Evolutionary conservation across 148 eudicot genomes (phyloP).

Genomic region (Suaeda aralocaspica): DNA sequence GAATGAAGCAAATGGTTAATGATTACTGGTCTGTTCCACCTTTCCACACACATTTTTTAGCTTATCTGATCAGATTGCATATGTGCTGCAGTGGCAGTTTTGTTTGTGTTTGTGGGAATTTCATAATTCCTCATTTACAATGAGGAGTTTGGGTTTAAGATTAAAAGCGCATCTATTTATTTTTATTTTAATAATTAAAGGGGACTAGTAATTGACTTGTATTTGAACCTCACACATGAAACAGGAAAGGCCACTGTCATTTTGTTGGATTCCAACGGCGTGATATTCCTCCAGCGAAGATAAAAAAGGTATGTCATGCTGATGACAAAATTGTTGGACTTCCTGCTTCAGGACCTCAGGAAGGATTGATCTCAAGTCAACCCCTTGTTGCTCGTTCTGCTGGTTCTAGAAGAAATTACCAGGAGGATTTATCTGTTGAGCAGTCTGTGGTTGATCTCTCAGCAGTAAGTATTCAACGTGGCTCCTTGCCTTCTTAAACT

Average conservation of each 20-base stretch:
- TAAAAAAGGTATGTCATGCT: slow-evolving; percentile 28
- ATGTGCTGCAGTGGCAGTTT: background rate
- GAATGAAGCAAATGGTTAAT: slow-evolving; percentile 76
- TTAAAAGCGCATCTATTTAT: too few species aligned
- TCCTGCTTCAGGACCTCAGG: slow-evolving; percentile 19
- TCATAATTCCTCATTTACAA: background rate
- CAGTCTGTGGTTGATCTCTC: slow-evolving; percentile 35
- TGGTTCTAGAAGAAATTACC: slow-evolving; percentile 24
- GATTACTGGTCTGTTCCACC: slow-evolving; percentile 73
- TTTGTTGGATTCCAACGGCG: slow-evolving; percentile 50
- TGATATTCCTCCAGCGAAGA: slow-evolving; percentile 33
- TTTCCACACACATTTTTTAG: slow-evolving; percentile 8
- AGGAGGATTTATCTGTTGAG: slow-evolving; percentile 24
- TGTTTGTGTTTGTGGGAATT: slow-evolving; percentile 6
- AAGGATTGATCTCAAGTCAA: slow-evolving; percentile 6
- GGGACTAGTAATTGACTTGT: too few species aligned
- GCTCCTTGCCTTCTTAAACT: background rate
- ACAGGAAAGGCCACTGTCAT: slow-evolving; percentile 80
- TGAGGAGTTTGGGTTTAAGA: background rate
- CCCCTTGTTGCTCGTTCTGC: slow-evolving; percentile 28
- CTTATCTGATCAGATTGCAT: background rate
- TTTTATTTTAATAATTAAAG: too few species aligned
- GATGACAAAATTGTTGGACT: slow-evolving; percentile 20
- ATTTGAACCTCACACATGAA: background rate
- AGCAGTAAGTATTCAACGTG: slow-evolving; percentile 41